These are phyloP conservation scores for Pholiota adiposa DNA, from an alignment of 1,284 basidiomycete genomes.

Conservation along the genomic window DNA sequence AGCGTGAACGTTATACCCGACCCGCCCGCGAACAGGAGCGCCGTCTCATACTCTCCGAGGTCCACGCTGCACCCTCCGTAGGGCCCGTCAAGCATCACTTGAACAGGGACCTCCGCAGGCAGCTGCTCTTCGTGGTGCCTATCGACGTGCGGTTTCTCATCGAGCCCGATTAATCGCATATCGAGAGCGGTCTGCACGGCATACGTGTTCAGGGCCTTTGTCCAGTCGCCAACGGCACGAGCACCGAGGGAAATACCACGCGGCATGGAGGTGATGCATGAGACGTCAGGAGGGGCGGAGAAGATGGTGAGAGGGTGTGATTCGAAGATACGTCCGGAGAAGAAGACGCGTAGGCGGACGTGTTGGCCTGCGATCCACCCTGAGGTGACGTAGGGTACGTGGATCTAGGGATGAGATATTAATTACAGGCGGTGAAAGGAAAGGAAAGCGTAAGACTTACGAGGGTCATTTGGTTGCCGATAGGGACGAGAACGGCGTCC, in stretches of 20 bases:
- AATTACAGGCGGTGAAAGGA: neutral
- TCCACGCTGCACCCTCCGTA: conserved; percentile 67
- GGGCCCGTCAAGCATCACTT: conserved; percentile 68
- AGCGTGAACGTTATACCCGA: conserved; percentile 69
- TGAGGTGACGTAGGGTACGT: conserved; percentile 67
- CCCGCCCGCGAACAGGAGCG: conserved; percentile 71
- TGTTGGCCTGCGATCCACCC: conserved; percentile 86
- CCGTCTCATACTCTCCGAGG: conserved; percentile 57
- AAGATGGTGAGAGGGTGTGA: conserved; percentile 80
- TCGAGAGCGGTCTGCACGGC: conserved; percentile 33
- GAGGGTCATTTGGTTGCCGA: conserved; percentile 70
- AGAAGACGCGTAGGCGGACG: conserved; percentile 73
- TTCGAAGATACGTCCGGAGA: conserved; percentile 69
- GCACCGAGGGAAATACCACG: conserved; percentile 57
- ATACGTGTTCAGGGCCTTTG: conserved; percentile 59
- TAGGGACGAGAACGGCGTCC: conserved; percentile 68
- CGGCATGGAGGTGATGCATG: conserved; percentile 44
- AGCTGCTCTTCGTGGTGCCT: neutral
- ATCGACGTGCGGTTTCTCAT: neutral
- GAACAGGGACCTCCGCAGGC: conserved; percentile 31
- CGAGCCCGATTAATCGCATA: neutral
- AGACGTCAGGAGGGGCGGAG: conserved; percentile 62
- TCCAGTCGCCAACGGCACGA: conserved; percentile 69
- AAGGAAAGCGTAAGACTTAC: conserved; percentile 38
- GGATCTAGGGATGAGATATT: no score